phyloP scores from a whole-genome alignment of 148 eudicot genomes.

The Suaeda aralocaspica region DNA sequence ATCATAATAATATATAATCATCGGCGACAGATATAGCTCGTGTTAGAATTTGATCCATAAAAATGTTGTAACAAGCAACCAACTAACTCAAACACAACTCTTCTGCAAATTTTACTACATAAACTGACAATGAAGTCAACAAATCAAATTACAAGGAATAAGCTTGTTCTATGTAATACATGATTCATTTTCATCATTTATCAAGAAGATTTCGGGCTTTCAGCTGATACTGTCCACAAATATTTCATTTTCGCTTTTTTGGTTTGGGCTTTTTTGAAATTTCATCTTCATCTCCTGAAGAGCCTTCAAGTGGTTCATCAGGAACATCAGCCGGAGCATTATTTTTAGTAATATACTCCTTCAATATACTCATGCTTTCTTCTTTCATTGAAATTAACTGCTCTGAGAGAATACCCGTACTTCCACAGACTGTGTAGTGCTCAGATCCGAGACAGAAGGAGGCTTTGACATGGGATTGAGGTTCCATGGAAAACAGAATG shows the following conservation, averaged over 20 bases:
- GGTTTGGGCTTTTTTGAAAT: slow-evolving; percentile 50
- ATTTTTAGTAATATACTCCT: slow-evolving; percentile 74
- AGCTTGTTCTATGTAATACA: slow-evolving; percentile 3
- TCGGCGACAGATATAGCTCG: too few relatives aligned
- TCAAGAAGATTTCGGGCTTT: not conserved
- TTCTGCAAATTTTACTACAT: too few relatives aligned
- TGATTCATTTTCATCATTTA: not conserved
- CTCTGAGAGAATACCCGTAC: slow-evolving; percentile 53
- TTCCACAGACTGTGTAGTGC: slow-evolving; percentile 38
- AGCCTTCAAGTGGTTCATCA: slow-evolving; percentile 69
- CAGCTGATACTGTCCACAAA: not conserved
- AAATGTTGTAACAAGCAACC: too few relatives aligned
- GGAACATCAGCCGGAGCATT: slow-evolving; percentile 90
- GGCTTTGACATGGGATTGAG: slow-evolving; percentile 42
- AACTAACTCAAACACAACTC: too few relatives aligned
- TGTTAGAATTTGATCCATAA: too few relatives aligned
- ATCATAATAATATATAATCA: too few relatives aligned
- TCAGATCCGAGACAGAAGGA: slow-evolving; percentile 68
- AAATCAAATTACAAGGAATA: not conserved
- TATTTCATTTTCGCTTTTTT: slow-evolving; percentile 51
- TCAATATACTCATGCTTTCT: slow-evolving; percentile 70
- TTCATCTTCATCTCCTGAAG: slow-evolving; percentile 64
- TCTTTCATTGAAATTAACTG: slow-evolving; percentile 63
- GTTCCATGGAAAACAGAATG: slow-evolving; percentile 38
- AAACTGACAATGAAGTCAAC: too few relatives aligned